Evolutionary conservation across 169 alveolate species (phyloP).

Genomic region (Eimeria praecox): DNA sequence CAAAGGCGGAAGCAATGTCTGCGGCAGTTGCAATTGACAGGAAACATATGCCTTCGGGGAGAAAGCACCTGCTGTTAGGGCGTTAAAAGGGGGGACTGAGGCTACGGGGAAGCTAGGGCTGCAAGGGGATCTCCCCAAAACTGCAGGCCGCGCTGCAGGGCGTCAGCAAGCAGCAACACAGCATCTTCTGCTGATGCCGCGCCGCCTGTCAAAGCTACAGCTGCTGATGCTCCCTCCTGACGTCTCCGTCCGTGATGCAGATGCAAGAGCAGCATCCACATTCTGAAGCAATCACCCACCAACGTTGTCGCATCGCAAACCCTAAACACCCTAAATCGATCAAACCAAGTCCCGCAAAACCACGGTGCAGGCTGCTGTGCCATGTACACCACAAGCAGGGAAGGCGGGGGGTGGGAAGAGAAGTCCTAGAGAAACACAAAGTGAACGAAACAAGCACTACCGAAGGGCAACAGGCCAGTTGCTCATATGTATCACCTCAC

Average conservation of each 20-base stretch:
- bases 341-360: too few relatives aligned
- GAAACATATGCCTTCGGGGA: too few relatives aligned
- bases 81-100: neutral
- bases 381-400: neutral
- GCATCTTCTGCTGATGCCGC: constrained; percentile 49
- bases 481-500: neutral
- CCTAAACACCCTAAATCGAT: neutral
- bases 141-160: constrained; percentile 38
- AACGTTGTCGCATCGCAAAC: neutral
- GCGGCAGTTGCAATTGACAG: too few relatives aligned
- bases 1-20: constrained; percentile 83
- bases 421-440: neutral
- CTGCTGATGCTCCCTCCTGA: constrained; percentile 22
- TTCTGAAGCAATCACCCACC: constrained; percentile 16
- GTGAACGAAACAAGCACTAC: neutral
- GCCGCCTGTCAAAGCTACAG: constrained; percentile 49
- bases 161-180: constrained; percentile 50
- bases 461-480: neutral
- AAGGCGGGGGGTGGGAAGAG: too few relatives aligned
- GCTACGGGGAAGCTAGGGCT: constrained; percentile 20
- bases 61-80: neutral
- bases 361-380: neutral
- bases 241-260: constrained; percentile 21
- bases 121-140: constrained; percentile 35
- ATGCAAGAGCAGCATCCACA: constrained; percentile 52